Evolutionary conservation across 345 rosid species (phyloP).

Genomic region (Durio zibethinus): DNA sequence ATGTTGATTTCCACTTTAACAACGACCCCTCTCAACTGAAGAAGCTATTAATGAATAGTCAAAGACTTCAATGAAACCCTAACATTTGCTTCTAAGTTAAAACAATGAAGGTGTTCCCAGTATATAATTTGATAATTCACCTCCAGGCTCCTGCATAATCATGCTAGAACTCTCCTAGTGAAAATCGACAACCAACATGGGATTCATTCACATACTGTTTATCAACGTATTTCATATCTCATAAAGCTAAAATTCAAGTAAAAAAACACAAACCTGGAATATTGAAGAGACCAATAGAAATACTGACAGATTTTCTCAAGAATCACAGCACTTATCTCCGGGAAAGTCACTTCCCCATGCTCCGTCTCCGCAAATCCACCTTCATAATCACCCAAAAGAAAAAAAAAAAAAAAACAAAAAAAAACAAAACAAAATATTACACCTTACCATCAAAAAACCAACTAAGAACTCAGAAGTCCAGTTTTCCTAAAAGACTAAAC

Average conservation of each 20-base stretch:
- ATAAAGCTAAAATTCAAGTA: neutral
- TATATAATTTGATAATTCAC: neutral
- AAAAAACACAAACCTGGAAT: conserved; percentile 45
- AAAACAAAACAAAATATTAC: neutral
- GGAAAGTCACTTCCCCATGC: conserved; percentile 79
- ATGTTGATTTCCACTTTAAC: neutral
- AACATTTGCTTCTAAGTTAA: neutral
- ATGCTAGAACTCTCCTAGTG: neutral
- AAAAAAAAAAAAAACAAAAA: neutral
- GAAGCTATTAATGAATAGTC: neutral
- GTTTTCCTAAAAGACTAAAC: neutral
- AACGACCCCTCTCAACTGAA: neutral
- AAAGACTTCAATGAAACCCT: neutral
- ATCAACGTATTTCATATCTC: neutral
- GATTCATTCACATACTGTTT: neutral
- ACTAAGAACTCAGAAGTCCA: conserved; percentile 3
- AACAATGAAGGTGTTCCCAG: neutral
- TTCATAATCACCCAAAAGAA: neutral
- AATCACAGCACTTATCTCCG: conserved; percentile 74
- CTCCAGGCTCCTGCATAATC: neutral
- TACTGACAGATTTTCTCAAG: conserved; percentile 90
- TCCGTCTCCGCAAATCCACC: conserved; percentile 60
- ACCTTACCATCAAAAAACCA: neutral
- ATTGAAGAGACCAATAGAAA: conserved; percentile 86
- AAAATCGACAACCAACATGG: neutral